These are phyloP conservation scores for Alternaria arbusti DNA, from an alignment of 2,329 filamentous ascomycete species.

Conservation along the genomic window DNA sequence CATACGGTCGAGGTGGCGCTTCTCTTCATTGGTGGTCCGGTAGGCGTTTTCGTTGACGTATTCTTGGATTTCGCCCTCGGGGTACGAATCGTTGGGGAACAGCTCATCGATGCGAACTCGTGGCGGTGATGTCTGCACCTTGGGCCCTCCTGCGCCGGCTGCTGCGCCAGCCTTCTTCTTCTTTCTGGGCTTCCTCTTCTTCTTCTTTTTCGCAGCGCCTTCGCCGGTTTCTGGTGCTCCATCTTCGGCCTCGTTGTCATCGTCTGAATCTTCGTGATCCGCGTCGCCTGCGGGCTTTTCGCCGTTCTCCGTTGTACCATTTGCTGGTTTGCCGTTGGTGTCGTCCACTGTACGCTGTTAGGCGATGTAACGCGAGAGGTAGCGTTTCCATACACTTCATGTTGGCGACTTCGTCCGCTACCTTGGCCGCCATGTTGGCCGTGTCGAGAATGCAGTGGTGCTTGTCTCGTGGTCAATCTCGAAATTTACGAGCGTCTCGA, in stretches of 20 bases:
- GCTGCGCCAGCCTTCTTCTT: slow-evolving; percentile 64
- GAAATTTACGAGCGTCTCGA: slow-evolving; percentile 22
- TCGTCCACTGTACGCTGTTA: slow-evolving; percentile 44
- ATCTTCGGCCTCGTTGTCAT: slow-evolving; percentile 60
- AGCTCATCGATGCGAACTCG: slow-evolving; percentile 75
- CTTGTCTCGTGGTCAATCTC: slow-evolving; percentile 8
- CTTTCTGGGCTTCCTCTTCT: slow-evolving; percentile 80
- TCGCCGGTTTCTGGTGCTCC: slow-evolving; percentile 47
- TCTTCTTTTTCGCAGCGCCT: slow-evolving; percentile 72
- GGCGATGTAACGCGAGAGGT: neutral
- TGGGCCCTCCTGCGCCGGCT: slow-evolving; percentile 56
- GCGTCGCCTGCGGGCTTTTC: slow-evolving; percentile 53
- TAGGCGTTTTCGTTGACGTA: slow-evolving; percentile 79
- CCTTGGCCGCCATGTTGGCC: slow-evolving; percentile 47
- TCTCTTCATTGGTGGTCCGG: slow-evolving; percentile 84
- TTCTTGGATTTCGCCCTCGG: slow-evolving; percentile 77
- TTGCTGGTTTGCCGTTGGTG: slow-evolving; percentile 38
- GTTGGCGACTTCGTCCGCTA: slow-evolving; percentile 46
- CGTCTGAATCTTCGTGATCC: slow-evolving; percentile 62
- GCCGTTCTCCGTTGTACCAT: slow-evolving; percentile 37
- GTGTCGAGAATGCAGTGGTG: slow-evolving; percentile 4
- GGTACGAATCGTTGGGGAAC: slow-evolving; percentile 75
- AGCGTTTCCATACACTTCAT: slow-evolving; percentile 43
- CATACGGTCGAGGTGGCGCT: slow-evolving; percentile 80
- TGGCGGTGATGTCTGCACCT: slow-evolving; percentile 77